These are phyloP conservation scores for Cyclaneusma minus DNA, from an alignment of 2,329 filamentous ascomycete genomes.

Conservation along the genomic window DNA sequence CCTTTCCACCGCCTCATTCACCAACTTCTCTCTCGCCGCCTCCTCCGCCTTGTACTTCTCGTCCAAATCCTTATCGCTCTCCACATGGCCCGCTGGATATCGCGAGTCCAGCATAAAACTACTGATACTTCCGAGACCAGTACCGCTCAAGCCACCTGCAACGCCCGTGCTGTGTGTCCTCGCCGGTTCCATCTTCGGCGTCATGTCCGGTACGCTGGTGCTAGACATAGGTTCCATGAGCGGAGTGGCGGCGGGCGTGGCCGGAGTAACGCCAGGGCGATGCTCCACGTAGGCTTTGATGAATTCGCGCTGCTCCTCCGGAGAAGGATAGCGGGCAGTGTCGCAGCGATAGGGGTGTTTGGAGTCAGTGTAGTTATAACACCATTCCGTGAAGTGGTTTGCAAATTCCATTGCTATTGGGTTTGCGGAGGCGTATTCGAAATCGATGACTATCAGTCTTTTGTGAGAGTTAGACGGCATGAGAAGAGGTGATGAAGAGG, in stretches of 20 bases:
- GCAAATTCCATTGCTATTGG: constrained; percentile 79
- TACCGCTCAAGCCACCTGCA: background rate
- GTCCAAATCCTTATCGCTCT: constrained; percentile 8
- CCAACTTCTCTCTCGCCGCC: constrained; percentile 41
- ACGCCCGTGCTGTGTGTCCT: constrained; percentile 10
- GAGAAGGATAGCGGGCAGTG: constrained; percentile 54
- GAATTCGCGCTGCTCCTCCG: constrained; percentile 72
- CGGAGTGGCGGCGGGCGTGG: constrained; percentile 31
- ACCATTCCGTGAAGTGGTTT: constrained; percentile 97
- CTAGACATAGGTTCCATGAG: constrained; percentile 28
- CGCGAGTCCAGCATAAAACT: constrained; percentile 71
- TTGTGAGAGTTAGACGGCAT: constrained; percentile 89
- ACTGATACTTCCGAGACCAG: constrained; percentile 10
- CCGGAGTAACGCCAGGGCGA: constrained; percentile 46
- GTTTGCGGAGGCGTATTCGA: constrained; percentile 91
- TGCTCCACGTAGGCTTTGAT: constrained; percentile 79
- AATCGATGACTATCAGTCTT: constrained; percentile 93
- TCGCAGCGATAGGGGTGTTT: constrained; percentile 51
- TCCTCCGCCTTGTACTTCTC: constrained; percentile 35
- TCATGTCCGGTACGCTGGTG: constrained; percentile 17
- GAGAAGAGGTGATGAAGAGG: constrained; percentile 63
- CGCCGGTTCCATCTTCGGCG: constrained; percentile 17
- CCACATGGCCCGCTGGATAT: constrained; percentile 36
- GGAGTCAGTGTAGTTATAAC: constrained; percentile 86
- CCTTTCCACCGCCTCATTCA: constrained; percentile 51